Conservation (phyloP, 768 basidiomycete species). For the Hypsizygus marmoreus region DNA sequence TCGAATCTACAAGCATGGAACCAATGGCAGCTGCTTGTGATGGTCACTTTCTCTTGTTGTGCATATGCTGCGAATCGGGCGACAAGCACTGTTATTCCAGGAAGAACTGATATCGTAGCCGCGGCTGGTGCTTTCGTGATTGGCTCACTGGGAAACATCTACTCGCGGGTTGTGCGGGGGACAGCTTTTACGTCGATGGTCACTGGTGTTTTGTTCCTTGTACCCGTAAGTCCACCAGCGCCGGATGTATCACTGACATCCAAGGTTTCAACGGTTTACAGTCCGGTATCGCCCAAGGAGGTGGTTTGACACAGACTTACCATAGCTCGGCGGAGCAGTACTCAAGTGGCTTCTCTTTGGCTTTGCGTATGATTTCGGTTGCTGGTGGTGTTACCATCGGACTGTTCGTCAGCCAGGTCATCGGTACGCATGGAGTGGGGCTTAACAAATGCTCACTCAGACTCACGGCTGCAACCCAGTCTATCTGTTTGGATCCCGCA, state of each 20-base stretch:
- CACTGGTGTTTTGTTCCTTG: conserved; percentile 89
- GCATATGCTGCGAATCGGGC: conserved; percentile 72
- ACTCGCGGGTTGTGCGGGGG: conserved; percentile 72
- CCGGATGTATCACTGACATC: background rate
- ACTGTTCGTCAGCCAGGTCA: conserved; percentile 76
- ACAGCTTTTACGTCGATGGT: conserved; percentile 92
- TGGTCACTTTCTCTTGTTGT: conserved; percentile 78
- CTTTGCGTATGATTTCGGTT: conserved; percentile 81
- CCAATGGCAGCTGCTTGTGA: conserved; percentile 71
- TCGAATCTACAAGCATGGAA: conserved; percentile 74
- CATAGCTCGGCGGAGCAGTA: conserved; percentile 66
- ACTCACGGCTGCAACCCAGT: too few species aligned
- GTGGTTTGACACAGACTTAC: conserved; percentile 65
- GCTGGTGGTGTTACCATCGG: conserved; percentile 87
- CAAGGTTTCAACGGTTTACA: conserved; percentile 26
- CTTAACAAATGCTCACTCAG: background rate
- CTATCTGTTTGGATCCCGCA: conserved; percentile 73
- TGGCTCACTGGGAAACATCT: conserved; percentile 80
- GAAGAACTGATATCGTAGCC: conserved; percentile 72
- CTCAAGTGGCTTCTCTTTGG: conserved; percentile 76
- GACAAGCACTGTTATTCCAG: conserved; percentile 60
- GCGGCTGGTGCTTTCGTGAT: conserved; percentile 79
- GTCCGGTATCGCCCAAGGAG: conserved; percentile 78
- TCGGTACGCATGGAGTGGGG: conserved; percentile 36
- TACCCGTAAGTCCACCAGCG: conserved; percentile 60